Conservation (phyloP, 495 filamentous ascomycete genomes). For the Aspergillus bridgeri region DNA sequence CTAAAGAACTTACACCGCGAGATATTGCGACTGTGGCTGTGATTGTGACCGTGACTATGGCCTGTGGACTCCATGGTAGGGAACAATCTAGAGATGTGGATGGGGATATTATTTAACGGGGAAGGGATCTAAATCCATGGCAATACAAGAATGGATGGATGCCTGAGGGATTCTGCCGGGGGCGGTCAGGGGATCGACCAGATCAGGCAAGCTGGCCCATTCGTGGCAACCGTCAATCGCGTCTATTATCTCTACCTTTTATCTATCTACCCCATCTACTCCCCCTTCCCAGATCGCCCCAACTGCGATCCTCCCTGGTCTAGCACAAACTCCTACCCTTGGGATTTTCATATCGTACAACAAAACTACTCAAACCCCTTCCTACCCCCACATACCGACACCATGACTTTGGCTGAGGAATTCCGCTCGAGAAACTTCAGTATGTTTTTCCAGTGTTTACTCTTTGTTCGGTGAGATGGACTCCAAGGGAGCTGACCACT, state of each 20-base stretch:
- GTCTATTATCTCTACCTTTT: constrained; percentile 6
- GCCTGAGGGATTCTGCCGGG: constrained; percentile 19
- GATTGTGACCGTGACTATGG: neutral
- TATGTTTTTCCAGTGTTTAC: constrained; percentile 50
- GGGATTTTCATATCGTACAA: too few relatives aligned
- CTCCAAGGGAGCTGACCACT: constrained; percentile 29
- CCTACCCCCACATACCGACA: constrained; percentile 16
- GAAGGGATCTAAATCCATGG: too few relatives aligned
- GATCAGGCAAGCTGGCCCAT: constrained; percentile 25
- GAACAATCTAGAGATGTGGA: neutral
- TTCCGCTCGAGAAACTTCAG: constrained; percentile 97
- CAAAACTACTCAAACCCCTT: neutral
- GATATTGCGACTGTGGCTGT: constrained; percentile 33
- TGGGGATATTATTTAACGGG: neutral
- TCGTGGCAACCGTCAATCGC: constrained; percentile 17
- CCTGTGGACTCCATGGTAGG: constrained; percentile 26
- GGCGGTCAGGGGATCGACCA: constrained; percentile 24
- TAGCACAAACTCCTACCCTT: neutral
- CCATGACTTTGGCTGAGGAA: constrained; percentile 61
- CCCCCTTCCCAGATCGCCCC: neutral
- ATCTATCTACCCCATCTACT: neutral
- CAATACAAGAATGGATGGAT: too few relatives aligned
- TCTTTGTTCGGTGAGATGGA: constrained; percentile 8
- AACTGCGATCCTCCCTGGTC: neutral
- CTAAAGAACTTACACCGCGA: constrained; percentile 35